Conservation (phyloP, 805 yeast species). For the Candida patagonica region DNA sequence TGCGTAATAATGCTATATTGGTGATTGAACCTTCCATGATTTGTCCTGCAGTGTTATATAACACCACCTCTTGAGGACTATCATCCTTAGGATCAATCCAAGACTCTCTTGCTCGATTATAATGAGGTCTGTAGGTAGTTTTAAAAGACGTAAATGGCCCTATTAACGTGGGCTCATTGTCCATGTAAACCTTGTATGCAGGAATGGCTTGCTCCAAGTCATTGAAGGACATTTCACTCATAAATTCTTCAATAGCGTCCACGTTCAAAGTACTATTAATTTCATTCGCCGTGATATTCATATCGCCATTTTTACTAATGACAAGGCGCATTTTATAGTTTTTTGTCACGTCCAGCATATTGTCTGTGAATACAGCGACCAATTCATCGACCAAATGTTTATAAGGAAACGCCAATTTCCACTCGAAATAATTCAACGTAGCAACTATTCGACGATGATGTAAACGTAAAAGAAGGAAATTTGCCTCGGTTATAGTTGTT, state of each 20-base stretch:
- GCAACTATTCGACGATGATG: conserved; percentile 54
- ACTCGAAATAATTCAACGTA: conserved; percentile 45
- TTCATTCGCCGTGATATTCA: conserved; percentile 30
- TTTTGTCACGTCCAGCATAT: conserved; percentile 14
- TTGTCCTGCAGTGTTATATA: conserved; percentile 51
- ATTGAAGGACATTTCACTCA: no score
- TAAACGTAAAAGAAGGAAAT: conserved; percentile 53
- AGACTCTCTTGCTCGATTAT: conserved; percentile 52
- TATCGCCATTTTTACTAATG: conserved; percentile 30
- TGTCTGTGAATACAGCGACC: conserved; percentile 27
- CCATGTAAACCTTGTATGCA: conserved; percentile 56
- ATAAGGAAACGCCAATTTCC: conserved; percentile 37
- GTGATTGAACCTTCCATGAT: conserved; percentile 79
- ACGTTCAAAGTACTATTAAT: conserved; percentile 24
- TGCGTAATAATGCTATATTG: conserved; percentile 57
- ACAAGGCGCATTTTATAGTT: conserved; percentile 43
- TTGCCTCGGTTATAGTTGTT: conserved; percentile 20
- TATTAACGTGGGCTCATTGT: conserved; percentile 39
- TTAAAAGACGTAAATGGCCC: conserved; percentile 83
- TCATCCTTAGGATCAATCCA: conserved; percentile 15
- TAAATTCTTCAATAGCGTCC: no score
- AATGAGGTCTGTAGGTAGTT: conserved; percentile 63
- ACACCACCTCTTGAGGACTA: conserved; percentile 51
- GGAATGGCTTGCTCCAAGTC: conserved; percentile 16
- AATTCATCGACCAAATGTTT: conserved; percentile 35